A percentile compares a stretch with the other conserved stretches of the same genome.
These are phyloP conservation scores for Lentithecium fluviatile DNA, from an alignment of 495 filamentous ascomycete genomes.

Conservation along the genomic window DNA sequence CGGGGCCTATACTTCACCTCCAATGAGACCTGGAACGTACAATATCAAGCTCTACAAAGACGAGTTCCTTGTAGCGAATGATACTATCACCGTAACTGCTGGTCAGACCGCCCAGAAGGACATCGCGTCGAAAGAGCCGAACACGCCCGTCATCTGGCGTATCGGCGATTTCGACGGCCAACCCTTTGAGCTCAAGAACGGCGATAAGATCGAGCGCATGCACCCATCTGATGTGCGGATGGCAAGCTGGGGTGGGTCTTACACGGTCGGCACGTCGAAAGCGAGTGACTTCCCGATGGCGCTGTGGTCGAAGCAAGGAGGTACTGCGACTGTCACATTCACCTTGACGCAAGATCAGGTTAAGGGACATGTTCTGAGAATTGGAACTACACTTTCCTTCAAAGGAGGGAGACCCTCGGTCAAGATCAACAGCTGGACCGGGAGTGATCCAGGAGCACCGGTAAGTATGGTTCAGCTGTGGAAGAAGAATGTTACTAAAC, in stretches of 20 bases:
- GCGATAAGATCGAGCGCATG: constrained; percentile 30
- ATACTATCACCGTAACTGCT: constrained; percentile 19
- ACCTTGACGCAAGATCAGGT: constrained; percentile 17
- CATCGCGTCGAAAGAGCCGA: constrained; percentile 24
- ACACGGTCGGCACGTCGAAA: constrained; percentile 11
- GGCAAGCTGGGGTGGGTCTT: constrained; percentile 23
- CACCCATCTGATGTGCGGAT: constrained; percentile 25
- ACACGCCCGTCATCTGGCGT: constrained; percentile 23
- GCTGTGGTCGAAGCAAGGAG: constrained; percentile 17
- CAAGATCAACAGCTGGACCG: constrained; percentile 28
- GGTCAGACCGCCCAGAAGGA: constrained; percentile 18
- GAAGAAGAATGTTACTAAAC: not conserved
- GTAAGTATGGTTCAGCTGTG: constrained; percentile 1
- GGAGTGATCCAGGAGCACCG: constrained; percentile 28
- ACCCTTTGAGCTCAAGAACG: constrained; percentile 26
- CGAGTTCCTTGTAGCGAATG: constrained; percentile 20
- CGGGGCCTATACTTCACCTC: constrained; percentile 12
- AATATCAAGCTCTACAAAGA: constrained; percentile 27
- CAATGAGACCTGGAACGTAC: constrained; percentile 27
- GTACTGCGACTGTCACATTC: constrained; percentile 21
- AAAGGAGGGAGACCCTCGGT: constrained; percentile 26
- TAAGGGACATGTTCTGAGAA: constrained; percentile 13
- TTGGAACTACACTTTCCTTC: constrained; percentile 26
- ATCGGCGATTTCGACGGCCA: constrained; percentile 28
- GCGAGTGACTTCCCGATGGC: constrained; percentile 27